A percentile compares a stretch with the other conserved stretches of the same genome.
Evolutionary conservation across 2,329 filamentous ascomycete genomes (phyloP).

Genomic region (Botryotinia calthae): DNA sequence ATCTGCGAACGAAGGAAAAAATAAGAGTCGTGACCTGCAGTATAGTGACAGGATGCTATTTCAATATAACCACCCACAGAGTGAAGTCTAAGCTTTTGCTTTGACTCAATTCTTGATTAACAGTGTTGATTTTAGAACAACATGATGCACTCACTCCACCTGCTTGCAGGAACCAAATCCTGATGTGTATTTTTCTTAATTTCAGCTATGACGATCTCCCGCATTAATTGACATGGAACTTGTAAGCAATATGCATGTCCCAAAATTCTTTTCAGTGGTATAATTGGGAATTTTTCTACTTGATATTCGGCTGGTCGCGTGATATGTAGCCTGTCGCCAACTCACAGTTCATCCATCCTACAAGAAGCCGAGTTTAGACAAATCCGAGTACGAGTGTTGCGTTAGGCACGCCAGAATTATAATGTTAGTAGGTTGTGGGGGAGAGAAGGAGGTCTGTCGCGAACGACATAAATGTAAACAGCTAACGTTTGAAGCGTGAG

Average conservation of each 20-base stretch:
- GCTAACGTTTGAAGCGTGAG: conserved; percentile 1
- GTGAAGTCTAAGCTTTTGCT: neutral
- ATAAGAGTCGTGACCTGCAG: neutral
- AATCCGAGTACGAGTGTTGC: neutral
- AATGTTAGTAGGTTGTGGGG: neutral
- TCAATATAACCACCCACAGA: neutral
- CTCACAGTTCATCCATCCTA: neutral
- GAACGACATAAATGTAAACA: neutral
- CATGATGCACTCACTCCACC: neutral
- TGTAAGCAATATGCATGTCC: neutral
- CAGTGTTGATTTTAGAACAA: neutral
- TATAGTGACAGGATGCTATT: neutral
- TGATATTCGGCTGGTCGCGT: neutral
- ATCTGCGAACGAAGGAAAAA: neutral
- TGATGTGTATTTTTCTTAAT: neutral
- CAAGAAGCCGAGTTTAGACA: neutral
- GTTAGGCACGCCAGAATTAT: neutral
- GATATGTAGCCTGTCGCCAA: neutral
- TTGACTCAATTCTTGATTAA: neutral
- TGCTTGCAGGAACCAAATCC: neutral
- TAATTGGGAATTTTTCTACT: too few relatives aligned
- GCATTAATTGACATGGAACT: neutral
- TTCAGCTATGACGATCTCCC: conserved; percentile 17
- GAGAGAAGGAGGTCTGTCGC: neutral
- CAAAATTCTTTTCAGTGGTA: neutral